phyloP scores from a whole-genome alignment of 495 filamentous ascomycete genomes.

The Penicillium angulare region DNA sequence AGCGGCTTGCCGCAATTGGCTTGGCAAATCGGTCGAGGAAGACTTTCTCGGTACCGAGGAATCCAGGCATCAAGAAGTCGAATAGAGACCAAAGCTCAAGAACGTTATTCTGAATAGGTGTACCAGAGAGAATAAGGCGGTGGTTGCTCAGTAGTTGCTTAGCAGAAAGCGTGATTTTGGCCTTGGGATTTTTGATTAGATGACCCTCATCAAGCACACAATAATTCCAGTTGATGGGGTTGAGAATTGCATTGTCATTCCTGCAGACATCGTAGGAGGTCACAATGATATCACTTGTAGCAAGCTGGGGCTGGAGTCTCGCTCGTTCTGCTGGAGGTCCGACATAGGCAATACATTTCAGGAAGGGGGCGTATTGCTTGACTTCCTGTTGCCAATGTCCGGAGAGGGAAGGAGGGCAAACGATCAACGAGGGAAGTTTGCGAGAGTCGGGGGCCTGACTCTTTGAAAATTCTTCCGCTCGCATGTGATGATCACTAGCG shows the following conservation, averaged over 20 bases:
- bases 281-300: constrained; percentile 83
- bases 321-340: constrained; percentile 79
- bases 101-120: constrained; percentile 97
- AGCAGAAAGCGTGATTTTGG: constrained; percentile 88
- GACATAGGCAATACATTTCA: constrained; percentile 83
- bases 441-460: constrained; percentile 73
- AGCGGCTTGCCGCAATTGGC: constrained; percentile 91
- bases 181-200: constrained; percentile 96
- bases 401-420: constrained; percentile 95
- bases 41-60: constrained; percentile 96
- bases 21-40: constrained; percentile 97
- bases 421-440: constrained; percentile 84
- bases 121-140: constrained; percentile 92
- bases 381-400: constrained; percentile 99
- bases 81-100: constrained; percentile 98
- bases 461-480: constrained; percentile 82
- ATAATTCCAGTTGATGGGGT: constrained; percentile 90
- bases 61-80: constrained; percentile 98
- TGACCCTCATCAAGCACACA: constrained; percentile 96
- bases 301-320: constrained; percentile 62
- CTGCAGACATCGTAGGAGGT: constrained; percentile 97
- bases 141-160: constrained; percentile 88
- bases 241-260: constrained; percentile 86
- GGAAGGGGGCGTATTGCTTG: constrained; percentile 89
- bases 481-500: constrained; percentile 91